Conservation (phyloP, 805 yeast species). For the Candida methanosorbosa region DNA sequence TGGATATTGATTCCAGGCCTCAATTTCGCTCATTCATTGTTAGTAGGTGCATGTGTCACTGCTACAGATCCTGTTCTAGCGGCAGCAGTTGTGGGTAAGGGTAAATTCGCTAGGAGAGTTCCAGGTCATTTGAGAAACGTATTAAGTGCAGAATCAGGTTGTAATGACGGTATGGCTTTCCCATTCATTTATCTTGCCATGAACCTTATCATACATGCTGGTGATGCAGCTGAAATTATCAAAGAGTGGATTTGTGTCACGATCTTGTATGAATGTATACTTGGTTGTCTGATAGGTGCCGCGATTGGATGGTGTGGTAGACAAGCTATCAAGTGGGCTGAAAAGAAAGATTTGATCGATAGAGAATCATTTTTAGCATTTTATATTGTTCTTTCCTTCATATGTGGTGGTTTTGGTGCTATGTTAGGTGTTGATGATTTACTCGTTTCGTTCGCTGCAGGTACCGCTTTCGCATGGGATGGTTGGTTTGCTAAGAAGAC, state of each 20-base stretch:
- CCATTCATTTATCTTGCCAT: constrained; percentile 61
- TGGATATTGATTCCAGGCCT: constrained; percentile 55
- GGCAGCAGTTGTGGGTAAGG: constrained; percentile 67
- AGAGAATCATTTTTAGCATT: constrained; percentile 51
- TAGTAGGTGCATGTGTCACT: constrained; percentile 63
- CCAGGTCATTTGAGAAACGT: constrained; percentile 54
- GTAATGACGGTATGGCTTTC: constrained; percentile 67
- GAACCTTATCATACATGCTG: constrained; percentile 40
- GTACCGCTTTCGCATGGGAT: constrained; percentile 68
- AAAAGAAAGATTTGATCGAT: constrained; percentile 44
- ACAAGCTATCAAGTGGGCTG: constrained; percentile 45
- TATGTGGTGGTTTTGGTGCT: constrained; percentile 56
- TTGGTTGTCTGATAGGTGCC: constrained; percentile 47
- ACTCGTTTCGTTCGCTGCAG: constrained; percentile 65
- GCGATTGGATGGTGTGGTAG: constrained; percentile 43
- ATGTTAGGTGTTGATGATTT: constrained; percentile 66
- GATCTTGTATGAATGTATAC: constrained; percentile 51
- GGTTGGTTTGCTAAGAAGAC: constrained; percentile 55
- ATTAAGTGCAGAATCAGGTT: constrained; percentile 64
- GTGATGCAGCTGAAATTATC: constrained; percentile 41
- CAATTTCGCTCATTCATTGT: constrained; percentile 43
- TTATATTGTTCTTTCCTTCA: constrained; percentile 43
- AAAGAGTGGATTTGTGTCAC: constrained; percentile 57
- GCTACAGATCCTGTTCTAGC: constrained; percentile 75
- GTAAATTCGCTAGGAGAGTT: constrained; percentile 60